Evolutionary conservation across 345 rosid genomes (phyloP), one percentile per base, ranked within the genome.

Genomic region (Citrus trifoliata): DNA sequence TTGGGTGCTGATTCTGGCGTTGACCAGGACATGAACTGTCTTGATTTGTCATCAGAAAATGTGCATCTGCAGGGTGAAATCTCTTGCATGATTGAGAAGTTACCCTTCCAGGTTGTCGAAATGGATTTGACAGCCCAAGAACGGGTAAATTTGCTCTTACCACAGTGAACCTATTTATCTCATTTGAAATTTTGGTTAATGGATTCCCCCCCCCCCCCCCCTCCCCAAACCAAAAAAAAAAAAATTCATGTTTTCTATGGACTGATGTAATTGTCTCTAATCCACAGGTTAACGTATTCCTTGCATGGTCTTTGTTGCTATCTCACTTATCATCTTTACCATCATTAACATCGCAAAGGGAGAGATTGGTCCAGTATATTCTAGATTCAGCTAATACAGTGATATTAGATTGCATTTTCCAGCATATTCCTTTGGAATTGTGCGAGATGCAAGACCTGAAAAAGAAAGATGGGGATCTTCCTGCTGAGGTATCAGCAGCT

Each of bases 381-480:
- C 93, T 92, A 81, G 90, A 83, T 84, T 93, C 89, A 67, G 87
- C 89, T 77, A 84, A 78, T 83, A 76, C 93, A 7, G 59, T 88
- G 83, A 90, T 95, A 81, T 79, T 95, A 72, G 93, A 93, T 86
- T 91, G 96, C 87, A 89, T 95, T 78, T 92, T 93, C 82, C 98
- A 93, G 89, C 97, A 95, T 84, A 90, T 95, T 80, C 95, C 94
- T 79, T 78, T 90, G 69, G 94, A 91, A 75, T 72, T 82, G 73
- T 88, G 83, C 77, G 71, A 76, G 80, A 82, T 86, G 77, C 89
- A 94, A 48, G 81, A 75, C 82, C 88, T 89, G 75, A 92, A 89
- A 83, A 93, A 89, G 88, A 95, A 90, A 87, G 96, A 95, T 30
- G 86, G 69, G 74, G 90, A 89, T 68, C 83, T 88, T 76, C 92